Conservation (phyloP, 2,329 filamentous ascomycete genomes). For the Ceratocystis alfenasii region DNA sequence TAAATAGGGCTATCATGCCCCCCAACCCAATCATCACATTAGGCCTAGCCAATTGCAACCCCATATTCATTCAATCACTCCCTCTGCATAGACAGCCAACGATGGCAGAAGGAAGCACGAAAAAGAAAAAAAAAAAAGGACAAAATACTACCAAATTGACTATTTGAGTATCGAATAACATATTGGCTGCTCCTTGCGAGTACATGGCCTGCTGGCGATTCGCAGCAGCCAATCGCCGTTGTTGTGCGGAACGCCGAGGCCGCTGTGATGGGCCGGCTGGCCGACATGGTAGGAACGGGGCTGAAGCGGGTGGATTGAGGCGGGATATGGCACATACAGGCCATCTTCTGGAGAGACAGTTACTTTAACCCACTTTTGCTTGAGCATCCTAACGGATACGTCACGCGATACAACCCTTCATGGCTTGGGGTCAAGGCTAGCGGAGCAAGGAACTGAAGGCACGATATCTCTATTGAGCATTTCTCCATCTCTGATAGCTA, state of each 20-base stretch:
- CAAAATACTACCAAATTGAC: not conserved
- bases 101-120: not conserved
- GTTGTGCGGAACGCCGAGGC: not conserved
- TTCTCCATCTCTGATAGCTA: too few species aligned
- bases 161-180: not conserved
- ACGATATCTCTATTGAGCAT: too few species aligned
- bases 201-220: not conserved
- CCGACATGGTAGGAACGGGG: not conserved
- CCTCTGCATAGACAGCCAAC: not conserved
- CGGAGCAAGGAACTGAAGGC: too few species aligned
- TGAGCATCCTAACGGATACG: not conserved
- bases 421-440: not conserved
- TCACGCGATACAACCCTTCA: not conserved
- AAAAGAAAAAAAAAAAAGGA: not conserved
- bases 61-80: not conserved
- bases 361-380: too few species aligned
- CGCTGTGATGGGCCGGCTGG: not conserved
- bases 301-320: not conserved
- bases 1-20: too few species aligned
- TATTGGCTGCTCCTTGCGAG: not conserved
- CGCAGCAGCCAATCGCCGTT: not conserved
- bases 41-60: too few species aligned
- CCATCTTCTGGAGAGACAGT: not conserved
- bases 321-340: not conserved
- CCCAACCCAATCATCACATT: too few species aligned